A percentile compares a stretch with the other conserved stretches of the same genome.
These are phyloP conservation scores for Colletotrichum gigasporum DNA, from an alignment of 2,329 filamentous ascomycete genomes.

Conservation along the genomic window DNA sequence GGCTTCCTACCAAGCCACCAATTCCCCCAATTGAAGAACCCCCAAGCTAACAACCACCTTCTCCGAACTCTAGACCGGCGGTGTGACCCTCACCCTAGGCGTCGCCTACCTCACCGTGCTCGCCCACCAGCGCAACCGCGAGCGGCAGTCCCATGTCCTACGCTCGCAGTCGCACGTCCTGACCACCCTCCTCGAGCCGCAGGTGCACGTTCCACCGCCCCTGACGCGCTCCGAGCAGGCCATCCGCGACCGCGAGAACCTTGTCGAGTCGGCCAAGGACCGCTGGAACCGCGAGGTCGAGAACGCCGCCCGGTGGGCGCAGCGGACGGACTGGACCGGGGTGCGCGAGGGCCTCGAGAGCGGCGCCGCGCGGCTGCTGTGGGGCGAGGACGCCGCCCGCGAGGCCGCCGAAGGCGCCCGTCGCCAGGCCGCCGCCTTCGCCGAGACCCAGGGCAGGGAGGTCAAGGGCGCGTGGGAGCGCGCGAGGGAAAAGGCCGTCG, in stretches of 20 bases:
- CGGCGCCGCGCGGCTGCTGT: slow-evolving; percentile 58
- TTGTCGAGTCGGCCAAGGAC: slow-evolving; percentile 77
- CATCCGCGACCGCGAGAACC: slow-evolving; percentile 60
- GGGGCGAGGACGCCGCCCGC: slow-evolving; percentile 48
- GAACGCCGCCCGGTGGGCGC: slow-evolving; percentile 71
- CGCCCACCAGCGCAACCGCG: slow-evolving; percentile 74
- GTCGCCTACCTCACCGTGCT: slow-evolving; percentile 77
- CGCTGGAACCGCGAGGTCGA: slow-evolving; percentile 81
- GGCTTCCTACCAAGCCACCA: background rate
- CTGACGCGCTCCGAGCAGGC: slow-evolving; percentile 61
- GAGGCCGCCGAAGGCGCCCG: slow-evolving; percentile 34
- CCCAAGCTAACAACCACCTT: background rate
- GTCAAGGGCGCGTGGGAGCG: slow-evolving; percentile 35
- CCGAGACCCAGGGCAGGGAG: slow-evolving; percentile 31
- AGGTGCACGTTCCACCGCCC: slow-evolving; percentile 54
- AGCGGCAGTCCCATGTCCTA: slow-evolving; percentile 64
- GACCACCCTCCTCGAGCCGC: slow-evolving; percentile 60
- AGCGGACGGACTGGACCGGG: slow-evolving; percentile 72
- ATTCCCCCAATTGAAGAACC: background rate
- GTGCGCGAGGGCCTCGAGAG: slow-evolving; percentile 68
- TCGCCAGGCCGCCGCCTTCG: slow-evolving; percentile 41
- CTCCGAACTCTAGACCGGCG: slow-evolving; percentile 67
- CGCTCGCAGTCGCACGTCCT: slow-evolving; percentile 66
- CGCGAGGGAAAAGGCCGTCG: slow-evolving; percentile 33
- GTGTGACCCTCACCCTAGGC: slow-evolving; percentile 78